phyloP scores from a whole-genome alignment of 2,329 filamentous ascomycete species.

The Purpureocillium lavendulum region DNA sequence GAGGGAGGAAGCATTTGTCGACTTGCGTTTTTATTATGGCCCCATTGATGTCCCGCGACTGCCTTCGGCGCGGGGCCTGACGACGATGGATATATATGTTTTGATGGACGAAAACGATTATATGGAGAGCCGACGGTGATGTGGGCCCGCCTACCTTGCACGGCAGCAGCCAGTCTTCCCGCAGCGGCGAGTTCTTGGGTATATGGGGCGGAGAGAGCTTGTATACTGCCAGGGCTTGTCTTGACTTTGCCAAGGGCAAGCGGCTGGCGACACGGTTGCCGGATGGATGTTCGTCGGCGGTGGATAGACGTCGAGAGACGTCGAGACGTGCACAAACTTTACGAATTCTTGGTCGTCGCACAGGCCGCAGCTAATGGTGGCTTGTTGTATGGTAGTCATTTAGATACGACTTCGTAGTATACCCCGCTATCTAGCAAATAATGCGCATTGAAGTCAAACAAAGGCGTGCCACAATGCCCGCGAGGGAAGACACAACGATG shows the following conservation, averaged over 20 bases:
- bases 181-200: conserved; percentile 9
- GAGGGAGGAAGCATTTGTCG: conserved; percentile 11
- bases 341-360: conserved; percentile 13
- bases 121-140: neutral
- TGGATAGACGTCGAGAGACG: neutral
- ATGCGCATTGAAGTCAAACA: conserved; percentile 17
- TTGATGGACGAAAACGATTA: conserved; percentile 3
- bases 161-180: neutral
- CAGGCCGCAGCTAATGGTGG: conserved; percentile 11
- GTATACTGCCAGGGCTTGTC: conserved; percentile 9
- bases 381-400: conserved; percentile 14
- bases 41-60: conserved; percentile 3
- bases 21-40: conserved; percentile 9
- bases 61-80: neutral
- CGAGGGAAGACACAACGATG: too few species aligned
- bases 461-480: neutral
- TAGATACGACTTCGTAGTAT: conserved; percentile 28
- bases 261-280: neutral
- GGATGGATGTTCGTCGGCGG: neutral
- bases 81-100: conserved; percentile 7
- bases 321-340: conserved; percentile 7
- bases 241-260: neutral
- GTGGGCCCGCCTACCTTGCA: neutral
- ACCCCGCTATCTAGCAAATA: conserved; percentile 24
- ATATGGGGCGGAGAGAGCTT: conserved; percentile 13